These are phyloP conservation scores for Strobilomyces echinocephalus DNA, from an alignment of 768 basidiomycete species.

Conservation along the genomic window DNA sequence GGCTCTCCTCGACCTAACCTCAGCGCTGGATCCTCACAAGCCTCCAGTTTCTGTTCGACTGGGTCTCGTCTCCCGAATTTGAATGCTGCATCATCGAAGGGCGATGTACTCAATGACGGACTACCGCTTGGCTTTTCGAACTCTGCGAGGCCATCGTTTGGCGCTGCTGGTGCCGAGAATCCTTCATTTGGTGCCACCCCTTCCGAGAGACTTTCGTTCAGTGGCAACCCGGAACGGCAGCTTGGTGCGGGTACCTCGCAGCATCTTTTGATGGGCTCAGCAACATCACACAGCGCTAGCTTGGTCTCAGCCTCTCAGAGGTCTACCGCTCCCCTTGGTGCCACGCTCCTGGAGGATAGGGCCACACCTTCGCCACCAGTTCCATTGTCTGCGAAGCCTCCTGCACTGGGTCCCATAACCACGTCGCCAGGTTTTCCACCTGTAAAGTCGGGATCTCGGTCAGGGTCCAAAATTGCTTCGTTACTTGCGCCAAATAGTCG, in stretches of 20 bases:
- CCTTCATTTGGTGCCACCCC: constrained; percentile 7
- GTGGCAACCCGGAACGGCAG: constrained; percentile 11
- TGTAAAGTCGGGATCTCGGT: constrained; percentile 10
- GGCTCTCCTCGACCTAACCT: constrained; percentile 25
- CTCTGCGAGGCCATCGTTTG: constrained; percentile 16
- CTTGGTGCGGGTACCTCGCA: constrained; percentile 14
- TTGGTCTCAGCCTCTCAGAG: constrained; percentile 13
- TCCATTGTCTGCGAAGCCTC: background rate
- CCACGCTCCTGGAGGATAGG: constrained; percentile 18
- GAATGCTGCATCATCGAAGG: constrained; percentile 17
- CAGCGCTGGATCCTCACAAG: constrained; percentile 28
- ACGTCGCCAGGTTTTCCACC: constrained; percentile 16
- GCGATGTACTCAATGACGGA: constrained; percentile 17
- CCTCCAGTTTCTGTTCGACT: constrained; percentile 22
- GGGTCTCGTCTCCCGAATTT: constrained; percentile 24
- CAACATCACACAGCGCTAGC: constrained; percentile 4
- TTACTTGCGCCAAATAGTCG: constrained; percentile 6
- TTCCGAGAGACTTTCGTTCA: constrained; percentile 20
- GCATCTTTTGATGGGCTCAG: constrained; percentile 3
- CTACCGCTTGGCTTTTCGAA: constrained; percentile 15
- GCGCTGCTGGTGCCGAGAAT: constrained; percentile 15
- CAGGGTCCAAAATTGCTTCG: constrained; percentile 7
- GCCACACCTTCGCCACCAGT: constrained; percentile 6
- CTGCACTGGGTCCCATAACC: constrained; percentile 11
- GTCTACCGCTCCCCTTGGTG: background rate